Conservation (phyloP, 352 stramenopile species). For the Phytophthora podocarpi region DNA sequence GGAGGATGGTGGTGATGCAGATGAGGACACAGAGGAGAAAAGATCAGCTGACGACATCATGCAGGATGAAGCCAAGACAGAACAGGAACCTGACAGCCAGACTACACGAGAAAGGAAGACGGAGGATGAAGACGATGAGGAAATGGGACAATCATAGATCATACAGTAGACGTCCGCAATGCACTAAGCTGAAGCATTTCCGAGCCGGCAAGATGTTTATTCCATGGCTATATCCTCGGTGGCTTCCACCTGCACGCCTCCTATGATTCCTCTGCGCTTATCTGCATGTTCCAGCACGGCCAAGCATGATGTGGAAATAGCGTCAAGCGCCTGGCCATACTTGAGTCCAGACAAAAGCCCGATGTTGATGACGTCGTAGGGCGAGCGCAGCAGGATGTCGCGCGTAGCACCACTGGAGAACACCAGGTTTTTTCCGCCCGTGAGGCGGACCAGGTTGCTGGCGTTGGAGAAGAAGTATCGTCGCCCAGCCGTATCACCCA, state of each 20-base stretch:
- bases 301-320: conserved; percentile 57
- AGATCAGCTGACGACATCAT: conserved; percentile 9
- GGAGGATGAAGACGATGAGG: conserved; percentile 24
- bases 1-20: conserved; percentile 18
- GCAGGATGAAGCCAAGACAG: conserved; percentile 18
- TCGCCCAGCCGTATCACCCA: conserved; percentile 74
- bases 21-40: conserved; percentile 32
- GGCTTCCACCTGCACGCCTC: conserved; percentile 47
- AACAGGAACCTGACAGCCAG: conserved; percentile 2
- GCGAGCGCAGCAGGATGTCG: conserved; percentile 78
- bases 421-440: conserved; percentile 68
- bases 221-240: conserved; percentile 56
- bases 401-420: conserved; percentile 75
- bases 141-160: conserved; percentile 37
- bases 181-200: not conserved
- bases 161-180: not conserved
- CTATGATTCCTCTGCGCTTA: conserved; percentile 53
- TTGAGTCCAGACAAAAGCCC: conserved; percentile 75
- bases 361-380: conserved; percentile 85
- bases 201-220: conserved; percentile 25
- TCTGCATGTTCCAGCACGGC: conserved; percentile 68
- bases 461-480: conserved; percentile 90
- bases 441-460: conserved; percentile 76
- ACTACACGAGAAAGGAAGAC: conserved; percentile 12
- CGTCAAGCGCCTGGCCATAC: conserved; percentile 71